Evolutionary conservation across 2,329 filamentous ascomycete genomes (phyloP).

Genomic region (Aspergillus neoniger): DNA sequence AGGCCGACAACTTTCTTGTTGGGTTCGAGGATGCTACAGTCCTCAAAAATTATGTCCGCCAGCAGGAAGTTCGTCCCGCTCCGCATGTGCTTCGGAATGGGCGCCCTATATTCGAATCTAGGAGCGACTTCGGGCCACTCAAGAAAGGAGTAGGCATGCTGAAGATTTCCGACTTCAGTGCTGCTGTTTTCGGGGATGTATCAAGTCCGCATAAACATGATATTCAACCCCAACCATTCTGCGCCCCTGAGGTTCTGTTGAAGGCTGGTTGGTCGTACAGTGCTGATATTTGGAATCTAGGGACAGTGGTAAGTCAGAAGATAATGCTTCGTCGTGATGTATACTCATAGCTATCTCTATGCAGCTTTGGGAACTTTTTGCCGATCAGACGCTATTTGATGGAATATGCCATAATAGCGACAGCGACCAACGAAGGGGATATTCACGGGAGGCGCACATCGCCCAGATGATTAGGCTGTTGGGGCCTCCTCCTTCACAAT

Average conservation of each 20-base stretch:
- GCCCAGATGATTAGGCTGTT: conserved; percentile 29
- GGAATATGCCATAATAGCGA: too few species aligned
- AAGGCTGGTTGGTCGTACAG: conserved; percentile 34
- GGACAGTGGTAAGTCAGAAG: conserved; percentile 24
- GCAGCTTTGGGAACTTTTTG: conserved; percentile 38
- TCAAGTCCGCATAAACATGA: conserved; percentile 42
- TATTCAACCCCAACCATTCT: conserved; percentile 43
- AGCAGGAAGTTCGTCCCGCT: conserved; percentile 24
- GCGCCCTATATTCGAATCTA: conserved; percentile 30
- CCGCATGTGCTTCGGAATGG: conserved; percentile 25
- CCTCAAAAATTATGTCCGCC: conserved; percentile 26
- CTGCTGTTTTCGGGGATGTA: conserved; percentile 27
- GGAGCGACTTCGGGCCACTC: conserved; percentile 29
- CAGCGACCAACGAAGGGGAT: too few species aligned
- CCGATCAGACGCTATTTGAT: conserved; percentile 32
- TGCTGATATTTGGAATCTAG: conserved; percentile 40
- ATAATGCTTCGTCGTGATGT: background rate
- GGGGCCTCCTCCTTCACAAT: conserved; percentile 24
- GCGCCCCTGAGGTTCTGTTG: conserved; percentile 36
- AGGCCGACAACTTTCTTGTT: conserved; percentile 43
- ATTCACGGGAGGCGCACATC: too few species aligned
- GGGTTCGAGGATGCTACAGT: conserved; percentile 27
- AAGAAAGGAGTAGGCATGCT: conserved; percentile 23
- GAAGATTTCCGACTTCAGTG: conserved; percentile 35
- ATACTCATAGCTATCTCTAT: background rate